A percentile compares a stretch with the other conserved stretches of the same genome.
Evolutionary conservation across 768 basidiomycete genomes (phyloP).

Genomic region (Lactifluus rugatus): DNA sequence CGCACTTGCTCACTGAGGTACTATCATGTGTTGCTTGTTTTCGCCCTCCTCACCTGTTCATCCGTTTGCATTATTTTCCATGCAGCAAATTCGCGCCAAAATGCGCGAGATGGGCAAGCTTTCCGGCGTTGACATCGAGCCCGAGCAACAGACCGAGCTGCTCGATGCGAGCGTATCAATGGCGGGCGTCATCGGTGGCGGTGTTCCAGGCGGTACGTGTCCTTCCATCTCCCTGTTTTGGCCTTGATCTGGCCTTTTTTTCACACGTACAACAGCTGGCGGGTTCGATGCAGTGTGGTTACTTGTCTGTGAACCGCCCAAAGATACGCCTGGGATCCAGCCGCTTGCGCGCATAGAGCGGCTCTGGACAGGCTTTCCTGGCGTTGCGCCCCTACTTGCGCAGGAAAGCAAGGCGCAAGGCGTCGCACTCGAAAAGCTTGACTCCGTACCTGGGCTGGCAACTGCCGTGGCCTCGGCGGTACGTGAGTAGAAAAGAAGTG

Average conservation of each 20-base stretch:
- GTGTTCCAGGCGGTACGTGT: slow-evolving; percentile 86
- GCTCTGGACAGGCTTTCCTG: slow-evolving; percentile 55
- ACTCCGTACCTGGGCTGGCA: slow-evolving; percentile 24
- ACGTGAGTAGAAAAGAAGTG: neutral
- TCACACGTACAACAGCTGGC: slow-evolving; percentile 53
- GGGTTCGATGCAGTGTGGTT: slow-evolving; percentile 98
- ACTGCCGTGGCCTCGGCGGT: neutral
- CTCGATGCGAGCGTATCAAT: slow-evolving; percentile 67
- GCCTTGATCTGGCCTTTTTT: neutral
- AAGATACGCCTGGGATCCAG: slow-evolving; percentile 32
- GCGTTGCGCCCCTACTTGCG: slow-evolving; percentile 64
- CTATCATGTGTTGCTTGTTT: slow-evolving; percentile 7
- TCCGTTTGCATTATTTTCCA: neutral
- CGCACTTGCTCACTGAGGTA: slow-evolving; percentile 51
- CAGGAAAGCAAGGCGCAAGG: slow-evolving; percentile 62
- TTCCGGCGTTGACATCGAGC: slow-evolving; percentile 83
- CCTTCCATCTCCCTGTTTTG: neutral
- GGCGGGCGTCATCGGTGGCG: slow-evolving; percentile 85
- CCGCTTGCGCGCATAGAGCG: slow-evolving; percentile 55
- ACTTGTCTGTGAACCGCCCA: slow-evolving; percentile 56
- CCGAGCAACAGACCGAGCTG: slow-evolving; percentile 72
- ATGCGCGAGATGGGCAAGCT: slow-evolving; percentile 80
- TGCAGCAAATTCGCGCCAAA: slow-evolving; percentile 61
- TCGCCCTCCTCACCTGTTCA: neutral
- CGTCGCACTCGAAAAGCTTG: slow-evolving; percentile 50